Conservation (phyloP, 1,284 basidiomycete species). For the Rhodotorula sp. region DNA sequence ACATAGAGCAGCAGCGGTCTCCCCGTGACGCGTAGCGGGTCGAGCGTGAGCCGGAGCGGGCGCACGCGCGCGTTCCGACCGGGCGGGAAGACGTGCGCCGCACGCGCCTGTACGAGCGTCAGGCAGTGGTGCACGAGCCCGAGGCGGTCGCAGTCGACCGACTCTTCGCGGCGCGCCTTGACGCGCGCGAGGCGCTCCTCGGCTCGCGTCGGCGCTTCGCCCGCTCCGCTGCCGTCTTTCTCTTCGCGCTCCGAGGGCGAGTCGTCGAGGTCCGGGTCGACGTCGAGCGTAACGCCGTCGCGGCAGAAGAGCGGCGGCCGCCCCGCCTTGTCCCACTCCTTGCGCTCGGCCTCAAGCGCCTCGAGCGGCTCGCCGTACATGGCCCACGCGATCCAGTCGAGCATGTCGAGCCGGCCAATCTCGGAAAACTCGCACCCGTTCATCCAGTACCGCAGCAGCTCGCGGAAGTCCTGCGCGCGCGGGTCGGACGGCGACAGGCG, state of each 20-base stretch:
- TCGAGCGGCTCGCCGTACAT: slow-evolving; percentile 55
- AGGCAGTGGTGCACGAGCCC: slow-evolving; percentile 40
- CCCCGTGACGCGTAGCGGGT: slow-evolving; percentile 64
- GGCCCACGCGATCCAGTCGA: slow-evolving; percentile 80
- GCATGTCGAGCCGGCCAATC: slow-evolving; percentile 66
- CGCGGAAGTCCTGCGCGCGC: slow-evolving; percentile 72
- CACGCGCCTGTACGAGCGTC: slow-evolving; percentile 54
- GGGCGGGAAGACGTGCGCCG: slow-evolving; percentile 66
- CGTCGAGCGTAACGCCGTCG: slow-evolving; percentile 23
- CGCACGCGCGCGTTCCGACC: slow-evolving; percentile 62
- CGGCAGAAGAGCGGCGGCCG: slow-evolving; percentile 16
- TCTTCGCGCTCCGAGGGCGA: slow-evolving; percentile 1
- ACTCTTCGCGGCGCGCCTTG: neutral
- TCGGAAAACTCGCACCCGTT: slow-evolving; percentile 42
- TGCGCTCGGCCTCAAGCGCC: slow-evolving; percentile 26
- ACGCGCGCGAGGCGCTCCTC: neutral
- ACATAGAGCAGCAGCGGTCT: slow-evolving; percentile 43
- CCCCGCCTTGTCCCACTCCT: slow-evolving; percentile 28
- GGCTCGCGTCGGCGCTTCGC: neutral
- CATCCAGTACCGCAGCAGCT: slow-evolving; percentile 65
- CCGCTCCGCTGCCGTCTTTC: neutral
- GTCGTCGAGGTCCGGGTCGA: slow-evolving; percentile 25
- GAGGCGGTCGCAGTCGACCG: slow-evolving; percentile 32
- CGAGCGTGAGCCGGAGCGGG: slow-evolving; percentile 74
- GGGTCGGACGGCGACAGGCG: slow-evolving; percentile 58